Evolutionary conservation across 2,329 filamentous ascomycete species (phyloP).

Genomic region (Cryphonectria japonica): DNA sequence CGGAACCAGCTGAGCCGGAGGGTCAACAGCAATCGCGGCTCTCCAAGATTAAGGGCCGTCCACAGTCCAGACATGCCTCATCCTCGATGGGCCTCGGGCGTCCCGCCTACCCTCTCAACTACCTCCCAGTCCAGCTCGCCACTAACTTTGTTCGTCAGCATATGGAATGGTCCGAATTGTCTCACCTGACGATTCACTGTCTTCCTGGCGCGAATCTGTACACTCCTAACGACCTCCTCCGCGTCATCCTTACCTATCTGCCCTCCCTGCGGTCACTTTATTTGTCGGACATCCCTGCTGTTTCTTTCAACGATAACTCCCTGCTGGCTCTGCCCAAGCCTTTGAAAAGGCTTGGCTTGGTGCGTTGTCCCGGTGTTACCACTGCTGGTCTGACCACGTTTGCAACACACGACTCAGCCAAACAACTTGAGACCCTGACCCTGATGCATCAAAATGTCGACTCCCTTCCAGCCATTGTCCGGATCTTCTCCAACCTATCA

Average conservation of each 20-base stretch:
- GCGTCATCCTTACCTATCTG: slow-evolving; percentile 53
- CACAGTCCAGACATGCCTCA: slow-evolving; percentile 7
- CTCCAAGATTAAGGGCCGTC: slow-evolving; percentile 45
- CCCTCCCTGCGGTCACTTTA: slow-evolving; percentile 62
- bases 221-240: slow-evolving; percentile 53
- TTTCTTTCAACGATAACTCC: slow-evolving; percentile 60
- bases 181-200: slow-evolving; percentile 62
- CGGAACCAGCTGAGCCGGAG: slow-evolving; percentile 27
- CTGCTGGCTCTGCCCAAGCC: slow-evolving; percentile 56
- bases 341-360: slow-evolving; percentile 59
- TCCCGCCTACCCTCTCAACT: slow-evolving; percentile 39
- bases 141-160: slow-evolving; percentile 48
- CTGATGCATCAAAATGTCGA: slow-evolving; percentile 61
- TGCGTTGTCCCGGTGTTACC: slow-evolving; percentile 59
- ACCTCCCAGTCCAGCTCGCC: slow-evolving; percentile 43
- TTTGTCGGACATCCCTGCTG: slow-evolving; percentile 58
- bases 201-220: slow-evolving; percentile 58
- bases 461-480: slow-evolving; percentile 59
- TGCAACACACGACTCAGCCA: slow-evolving; percentile 53
- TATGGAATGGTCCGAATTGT: slow-evolving; percentile 58
- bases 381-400: slow-evolving; percentile 60
- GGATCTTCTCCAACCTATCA: slow-evolving; percentile 60
- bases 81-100: slow-evolving; percentile 7
- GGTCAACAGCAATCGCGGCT: slow-evolving; percentile 39
- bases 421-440: slow-evolving; percentile 52